These are phyloP conservation scores for Talaromyces islandicus DNA, from an alignment of 2,329 filamentous ascomycete species.

Conservation along the genomic window DNA sequence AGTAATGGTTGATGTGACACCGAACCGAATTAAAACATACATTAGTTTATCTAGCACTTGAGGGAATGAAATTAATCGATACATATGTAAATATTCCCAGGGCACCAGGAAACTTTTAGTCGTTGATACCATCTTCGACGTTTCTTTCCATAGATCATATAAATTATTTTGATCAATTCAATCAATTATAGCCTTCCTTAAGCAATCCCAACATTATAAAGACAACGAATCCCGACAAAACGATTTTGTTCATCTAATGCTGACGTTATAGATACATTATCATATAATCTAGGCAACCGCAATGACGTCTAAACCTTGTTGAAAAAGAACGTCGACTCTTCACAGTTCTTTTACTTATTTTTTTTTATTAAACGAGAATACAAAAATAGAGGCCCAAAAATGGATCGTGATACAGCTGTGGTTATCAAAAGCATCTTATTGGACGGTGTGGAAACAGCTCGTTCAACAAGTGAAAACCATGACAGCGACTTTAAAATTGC, in stretches of 20 bases:
- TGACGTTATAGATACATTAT: neutral
- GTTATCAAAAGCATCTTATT: neutral
- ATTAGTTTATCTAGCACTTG: too few relatives aligned
- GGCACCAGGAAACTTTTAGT: too few relatives aligned
- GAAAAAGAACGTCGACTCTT: neutral
- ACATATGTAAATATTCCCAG: too few relatives aligned
- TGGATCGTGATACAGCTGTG: neutral
- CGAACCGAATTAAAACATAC: too few relatives aligned
- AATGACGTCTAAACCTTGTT: neutral
- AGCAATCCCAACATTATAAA: neutral
- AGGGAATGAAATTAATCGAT: too few relatives aligned
- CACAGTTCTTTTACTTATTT: too few relatives aligned
- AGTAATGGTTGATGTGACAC: too few relatives aligned
- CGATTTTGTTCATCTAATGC: neutral
- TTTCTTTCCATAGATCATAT: too few relatives aligned
- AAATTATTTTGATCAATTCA: too few relatives aligned
- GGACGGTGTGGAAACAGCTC: neutral
- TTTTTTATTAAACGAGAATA: neutral
- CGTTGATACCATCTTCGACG: too few relatives aligned
- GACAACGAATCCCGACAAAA: neutral
- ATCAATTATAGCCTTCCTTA: too few relatives aligned
- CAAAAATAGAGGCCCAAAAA: neutral
- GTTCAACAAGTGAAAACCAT: neutral
- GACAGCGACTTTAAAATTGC: neutral
- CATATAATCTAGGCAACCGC: neutral